A percentile compares a stretch with the other conserved stretches of the same genome.
Evolutionary conservation across 2,329 filamentous ascomycete species (phyloP).

Genomic region (Macrophomina tecta): DNA sequence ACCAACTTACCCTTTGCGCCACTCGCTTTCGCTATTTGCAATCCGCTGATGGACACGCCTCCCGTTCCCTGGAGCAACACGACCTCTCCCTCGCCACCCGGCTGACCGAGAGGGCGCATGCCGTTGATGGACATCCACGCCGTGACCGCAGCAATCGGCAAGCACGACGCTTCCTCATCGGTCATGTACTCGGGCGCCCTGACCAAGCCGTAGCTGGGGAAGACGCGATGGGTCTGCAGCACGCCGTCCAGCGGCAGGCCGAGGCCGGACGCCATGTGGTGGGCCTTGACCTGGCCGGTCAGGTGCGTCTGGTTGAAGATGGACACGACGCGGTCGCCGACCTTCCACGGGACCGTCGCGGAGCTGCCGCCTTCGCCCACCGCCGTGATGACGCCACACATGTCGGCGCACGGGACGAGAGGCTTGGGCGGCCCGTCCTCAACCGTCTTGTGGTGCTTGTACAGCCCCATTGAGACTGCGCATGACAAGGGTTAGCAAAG

Average conservation of each 20-base stretch:
- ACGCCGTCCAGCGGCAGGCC: conserved; percentile 66
- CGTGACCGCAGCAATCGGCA: conserved; percentile 68
- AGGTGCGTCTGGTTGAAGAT: conserved; percentile 66
- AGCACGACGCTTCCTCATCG: conserved; percentile 64
- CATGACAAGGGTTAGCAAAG: conserved; percentile 22
- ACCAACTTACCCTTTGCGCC: conserved; percentile 43
- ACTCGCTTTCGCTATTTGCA: conserved; percentile 50
- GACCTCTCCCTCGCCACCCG: conserved; percentile 49
- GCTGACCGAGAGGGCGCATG: conserved; percentile 60
- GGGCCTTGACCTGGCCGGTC: conserved; percentile 63
- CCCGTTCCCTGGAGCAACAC: conserved; percentile 53
- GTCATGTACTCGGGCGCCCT: conserved; percentile 62
- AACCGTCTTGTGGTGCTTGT: conserved; percentile 68
- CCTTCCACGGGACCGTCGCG: conserved; percentile 53
- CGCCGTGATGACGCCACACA: conserved; percentile 67
- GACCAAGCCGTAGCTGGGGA: conserved; percentile 63
- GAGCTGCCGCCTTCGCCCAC: conserved; percentile 49
- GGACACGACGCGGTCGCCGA: conserved; percentile 70
- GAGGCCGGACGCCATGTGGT: conserved; percentile 62
- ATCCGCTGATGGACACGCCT: conserved; percentile 50
- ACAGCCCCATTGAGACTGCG: conserved; percentile 68
- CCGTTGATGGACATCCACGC: conserved; percentile 71
- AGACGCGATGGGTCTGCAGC: conserved; percentile 65
- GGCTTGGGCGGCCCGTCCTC: conserved; percentile 42
- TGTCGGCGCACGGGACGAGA: conserved; percentile 72